These are phyloP conservation scores for Nakazawaea ambrosiae DNA, from an alignment of 805 yeast genomes.

Conservation along the genomic window DNA sequence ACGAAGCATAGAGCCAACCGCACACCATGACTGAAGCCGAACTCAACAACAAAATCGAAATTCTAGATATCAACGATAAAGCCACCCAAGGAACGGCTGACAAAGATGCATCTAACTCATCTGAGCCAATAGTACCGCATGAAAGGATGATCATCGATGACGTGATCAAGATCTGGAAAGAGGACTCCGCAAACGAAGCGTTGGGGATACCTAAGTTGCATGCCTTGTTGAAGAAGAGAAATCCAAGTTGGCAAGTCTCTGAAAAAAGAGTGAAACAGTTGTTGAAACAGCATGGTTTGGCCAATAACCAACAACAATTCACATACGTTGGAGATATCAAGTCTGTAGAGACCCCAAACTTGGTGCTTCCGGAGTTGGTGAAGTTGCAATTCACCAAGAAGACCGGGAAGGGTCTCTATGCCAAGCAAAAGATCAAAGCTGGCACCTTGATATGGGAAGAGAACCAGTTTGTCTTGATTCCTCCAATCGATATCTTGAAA, in stretches of 20 bases:
- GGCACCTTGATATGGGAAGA: conserved; percentile 55
- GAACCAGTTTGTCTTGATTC: conserved; percentile 44
- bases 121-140: conserved; percentile 19
- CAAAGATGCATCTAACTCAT: background rate
- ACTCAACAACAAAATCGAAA: conserved; percentile 16
- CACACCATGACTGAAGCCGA: background rate
- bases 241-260: conserved; percentile 59
- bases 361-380: conserved; percentile 32
- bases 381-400: conserved; percentile 40
- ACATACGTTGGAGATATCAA: conserved; percentile 48
- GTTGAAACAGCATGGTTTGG: conserved; percentile 50
- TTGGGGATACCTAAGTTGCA: conserved; percentile 50
- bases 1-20: too few species aligned
- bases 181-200: conserved; percentile 55
- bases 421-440: conserved; percentile 36
- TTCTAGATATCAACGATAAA: conserved; percentile 23
- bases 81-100: background rate
- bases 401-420: conserved; percentile 57
- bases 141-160: conserved; percentile 53
- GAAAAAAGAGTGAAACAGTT: conserved; percentile 48
- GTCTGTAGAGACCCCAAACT: conserved; percentile 40
- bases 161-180: conserved; percentile 61
- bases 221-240: conserved; percentile 37
- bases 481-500: conserved; percentile 60
- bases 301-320: conserved; percentile 33